Conservation (phyloP, 495 filamentous ascomycete genomes). For the Penicillium canescens region DNA sequence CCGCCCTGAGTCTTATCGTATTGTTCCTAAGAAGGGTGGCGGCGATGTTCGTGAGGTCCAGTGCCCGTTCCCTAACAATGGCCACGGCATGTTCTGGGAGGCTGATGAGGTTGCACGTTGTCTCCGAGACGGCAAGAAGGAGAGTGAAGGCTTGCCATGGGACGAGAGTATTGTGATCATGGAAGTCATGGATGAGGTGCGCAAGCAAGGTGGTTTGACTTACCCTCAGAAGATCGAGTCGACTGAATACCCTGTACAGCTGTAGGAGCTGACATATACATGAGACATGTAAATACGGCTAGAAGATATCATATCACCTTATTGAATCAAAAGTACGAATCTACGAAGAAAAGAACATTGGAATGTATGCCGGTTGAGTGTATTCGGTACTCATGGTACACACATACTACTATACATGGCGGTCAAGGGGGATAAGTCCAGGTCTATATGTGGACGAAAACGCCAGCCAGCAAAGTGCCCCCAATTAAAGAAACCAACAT, state of each 20-base stretch:
- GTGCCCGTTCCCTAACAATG: conserved; percentile 64
- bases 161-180: conserved; percentile 90
- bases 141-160: conserved; percentile 73
- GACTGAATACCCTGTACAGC: conserved; percentile 58
- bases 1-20: conserved; percentile 64
- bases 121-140: conserved; percentile 75
- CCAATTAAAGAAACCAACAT: conserved; percentile 15
- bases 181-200: conserved; percentile 90
- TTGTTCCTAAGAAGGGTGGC: conserved; percentile 48
- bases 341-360: too few species aligned
- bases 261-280: conserved; percentile 24
- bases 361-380: conserved; percentile 14
- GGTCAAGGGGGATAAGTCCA: conserved; percentile 17
- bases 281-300: neutral
- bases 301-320: too few species aligned
- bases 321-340: too few species aligned
- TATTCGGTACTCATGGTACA: conserved; percentile 26
- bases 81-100: conserved; percentile 92
- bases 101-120: conserved; percentile 88
- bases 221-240: conserved; percentile 86
- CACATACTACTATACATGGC: conserved; percentile 32
- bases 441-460: conserved; percentile 27
- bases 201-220: conserved; percentile 70
- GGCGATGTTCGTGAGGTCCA: conserved; percentile 57
- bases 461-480: conserved; percentile 14